phyloP scores from a whole-genome alignment of 306 rosid genomes.

The apple (Malus domestica) region DNA sequence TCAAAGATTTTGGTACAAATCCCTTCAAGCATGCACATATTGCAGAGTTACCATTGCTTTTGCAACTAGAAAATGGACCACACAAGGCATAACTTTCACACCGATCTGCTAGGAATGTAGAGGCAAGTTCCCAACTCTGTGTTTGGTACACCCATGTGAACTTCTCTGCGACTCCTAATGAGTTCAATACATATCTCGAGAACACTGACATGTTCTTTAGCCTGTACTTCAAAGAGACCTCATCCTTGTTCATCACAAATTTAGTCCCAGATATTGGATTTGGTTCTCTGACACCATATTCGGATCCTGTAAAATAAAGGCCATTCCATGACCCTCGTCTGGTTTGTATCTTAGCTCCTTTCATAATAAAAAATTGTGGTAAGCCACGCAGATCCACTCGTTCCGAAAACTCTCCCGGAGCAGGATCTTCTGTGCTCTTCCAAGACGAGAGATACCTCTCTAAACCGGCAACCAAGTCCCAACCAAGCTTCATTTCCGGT shows the following conservation, averaged over 20 bases:
- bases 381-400: not conserved
- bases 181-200: constrained; percentile 37
- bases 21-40: constrained; percentile 43
- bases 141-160: constrained; percentile 3
- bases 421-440: constrained; percentile 44
- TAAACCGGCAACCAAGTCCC: constrained; percentile 23
- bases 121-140: not conserved
- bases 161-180: not conserved
- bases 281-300: not conserved
- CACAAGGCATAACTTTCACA: constrained; percentile 41
- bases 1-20: constrained; percentile 22
- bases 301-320: not conserved
- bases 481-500: constrained; percentile 22
- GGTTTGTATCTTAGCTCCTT: constrained; percentile 15
- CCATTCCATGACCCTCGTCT: not conserved
- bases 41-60: not conserved
- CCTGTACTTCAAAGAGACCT: constrained; percentile 23
- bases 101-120: not conserved
- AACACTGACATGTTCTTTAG: constrained; percentile 23
- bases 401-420: constrained; percentile 30
- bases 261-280: constrained; percentile 16
- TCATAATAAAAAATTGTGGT: constrained; percentile 24
- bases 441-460: constrained; percentile 24
- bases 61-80: constrained; percentile 39
- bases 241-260: constrained; percentile 27